phyloP scores from a whole-genome alignment of 2,329 filamentous ascomycete genomes.

The Ophiostoma populinum region DNA sequence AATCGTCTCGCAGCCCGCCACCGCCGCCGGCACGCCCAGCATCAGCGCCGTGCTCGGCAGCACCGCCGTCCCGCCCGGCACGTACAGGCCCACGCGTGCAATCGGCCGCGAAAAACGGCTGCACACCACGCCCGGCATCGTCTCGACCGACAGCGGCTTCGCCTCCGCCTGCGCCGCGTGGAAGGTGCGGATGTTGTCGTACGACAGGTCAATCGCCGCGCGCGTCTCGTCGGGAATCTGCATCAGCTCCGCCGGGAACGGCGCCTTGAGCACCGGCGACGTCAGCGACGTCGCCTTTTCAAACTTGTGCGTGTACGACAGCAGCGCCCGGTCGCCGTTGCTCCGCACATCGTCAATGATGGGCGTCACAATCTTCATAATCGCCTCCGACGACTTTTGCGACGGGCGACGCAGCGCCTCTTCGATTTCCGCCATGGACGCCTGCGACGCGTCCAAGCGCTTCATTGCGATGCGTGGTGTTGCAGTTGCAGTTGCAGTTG shows the following conservation, averaged over 20 bases:
- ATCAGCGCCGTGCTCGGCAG: slow-evolving; percentile 92
- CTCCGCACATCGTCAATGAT: slow-evolving; percentile 79
- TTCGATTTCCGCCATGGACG: slow-evolving; percentile 46
- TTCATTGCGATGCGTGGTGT: slow-evolving; percentile 61
- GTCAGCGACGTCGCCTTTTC: slow-evolving; percentile 86
- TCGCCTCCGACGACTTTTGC: slow-evolving; percentile 85
- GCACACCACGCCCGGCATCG: slow-evolving; percentile 93
- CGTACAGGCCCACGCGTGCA: slow-evolving; percentile 88
- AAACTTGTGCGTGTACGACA: slow-evolving; percentile 94
- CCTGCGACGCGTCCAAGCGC: slow-evolving; percentile 52
- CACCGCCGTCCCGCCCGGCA: slow-evolving; percentile 93
- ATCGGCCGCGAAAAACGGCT: slow-evolving; percentile 86
- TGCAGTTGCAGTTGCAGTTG: slow-evolving; percentile 13
- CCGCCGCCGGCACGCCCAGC: slow-evolving; percentile 94
- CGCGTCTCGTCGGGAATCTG: slow-evolving; percentile 67
- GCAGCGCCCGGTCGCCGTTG: slow-evolving; percentile 71
- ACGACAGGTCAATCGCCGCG: slow-evolving; percentile 83
- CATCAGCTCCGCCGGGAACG: slow-evolving; percentile 78
- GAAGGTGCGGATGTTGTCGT: slow-evolving; percentile 87
- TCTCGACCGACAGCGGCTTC: slow-evolving; percentile 72
- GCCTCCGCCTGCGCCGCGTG: slow-evolving; percentile 81
- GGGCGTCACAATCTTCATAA: slow-evolving; percentile 76
- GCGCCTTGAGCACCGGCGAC: slow-evolving; percentile 76
- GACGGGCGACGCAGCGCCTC: slow-evolving; percentile 74
- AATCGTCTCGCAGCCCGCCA: slow-evolving; percentile 89